Base-by-base conservation (phyloP, 2,329 filamentous ascomycete genomes). In the Cladobotryum protrusum region DNA sequence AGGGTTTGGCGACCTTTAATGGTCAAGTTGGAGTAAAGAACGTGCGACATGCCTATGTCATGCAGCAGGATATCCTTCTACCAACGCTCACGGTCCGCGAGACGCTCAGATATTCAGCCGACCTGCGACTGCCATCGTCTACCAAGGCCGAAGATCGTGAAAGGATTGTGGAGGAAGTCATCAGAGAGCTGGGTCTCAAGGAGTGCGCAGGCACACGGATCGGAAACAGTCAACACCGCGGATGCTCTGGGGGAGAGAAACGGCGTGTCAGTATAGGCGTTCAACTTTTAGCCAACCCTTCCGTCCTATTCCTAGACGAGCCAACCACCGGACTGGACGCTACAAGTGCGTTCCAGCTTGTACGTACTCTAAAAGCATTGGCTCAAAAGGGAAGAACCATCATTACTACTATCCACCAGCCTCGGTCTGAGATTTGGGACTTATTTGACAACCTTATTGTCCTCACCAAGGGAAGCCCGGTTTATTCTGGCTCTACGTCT, bases 161-260 rank as follows among this genome's bases (percentile, higher is more conserved):
- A 29, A 73, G 68, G 11, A 77, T 89, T 13, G 86, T 91, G 1
- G 85, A 91, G 54, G 83, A 87, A 56, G 86, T 90, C 18, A 89
- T 91, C 41, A 68, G 86, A 8, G 86, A 91, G 59, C 68, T 91
- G 2, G 85, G 86, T 0, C 64, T 91, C 37, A 89, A 89, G 62
- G 86, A 90, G 56, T 89, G 87, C 51, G 86, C 86, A 19, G 72
- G 89, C 55, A 91, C 87, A 0, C 72, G 82, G 8, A 86, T 91
- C 47, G 87, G 87, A 1, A 85, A 83, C 57, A 79, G 77, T 49
- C 77, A 79, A 45, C 84, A 89, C 58, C 83, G 86, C 42, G 87
- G 86, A 0, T 90, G 87, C 59, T 89, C 85, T 42, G 87, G 87
- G 0, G 87, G 87, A 3, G 87, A 91, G 64, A 90, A 89, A 70